Evolutionary conservation across 176 grass and related monocot species (phyloP).

Genomic region (Saccharum officinarum): DNA sequence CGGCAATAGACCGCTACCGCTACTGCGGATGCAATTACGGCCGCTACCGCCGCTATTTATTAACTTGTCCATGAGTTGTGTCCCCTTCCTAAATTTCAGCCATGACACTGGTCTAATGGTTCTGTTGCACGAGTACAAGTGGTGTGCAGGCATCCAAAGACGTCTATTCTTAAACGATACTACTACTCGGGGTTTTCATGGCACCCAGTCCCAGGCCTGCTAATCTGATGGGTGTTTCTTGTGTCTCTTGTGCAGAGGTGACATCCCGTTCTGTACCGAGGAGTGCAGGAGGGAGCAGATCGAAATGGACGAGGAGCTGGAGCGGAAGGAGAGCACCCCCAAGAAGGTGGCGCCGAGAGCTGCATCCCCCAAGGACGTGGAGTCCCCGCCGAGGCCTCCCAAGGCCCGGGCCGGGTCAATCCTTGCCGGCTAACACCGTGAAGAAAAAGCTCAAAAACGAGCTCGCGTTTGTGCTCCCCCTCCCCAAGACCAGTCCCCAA

Average conservation of each 20-base stretch:
- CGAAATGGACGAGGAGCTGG: slow-evolving; percentile 55
- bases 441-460: neutral
- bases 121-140: neutral
- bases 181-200: neutral
- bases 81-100: neutral
- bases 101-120: neutral
- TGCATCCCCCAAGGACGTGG: slow-evolving; percentile 31
- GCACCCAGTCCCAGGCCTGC: neutral
- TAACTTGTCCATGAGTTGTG: too few relatives aligned
- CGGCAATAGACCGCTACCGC: too few relatives aligned
- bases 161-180: neutral
- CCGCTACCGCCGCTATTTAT: too few relatives aligned
- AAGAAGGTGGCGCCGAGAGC: slow-evolving; percentile 41
- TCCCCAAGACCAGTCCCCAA: neutral
- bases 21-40: too few relatives aligned
- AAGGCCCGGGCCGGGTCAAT: slow-evolving; percentile 56
- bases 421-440: slow-evolving; percentile 44
- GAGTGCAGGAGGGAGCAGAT: slow-evolving; percentile 75
- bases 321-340: slow-evolving; percentile 39
- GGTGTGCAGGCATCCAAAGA: neutral
- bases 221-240: neutral
- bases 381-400: slow-evolving; percentile 40
- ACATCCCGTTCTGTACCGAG: slow-evolving; percentile 71
- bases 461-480: neutral
- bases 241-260: slow-evolving; percentile 43